phyloP scores from a whole-genome alignment of 495 filamentous ascomycete species.

The Hypoxylon fuscum region DNA sequence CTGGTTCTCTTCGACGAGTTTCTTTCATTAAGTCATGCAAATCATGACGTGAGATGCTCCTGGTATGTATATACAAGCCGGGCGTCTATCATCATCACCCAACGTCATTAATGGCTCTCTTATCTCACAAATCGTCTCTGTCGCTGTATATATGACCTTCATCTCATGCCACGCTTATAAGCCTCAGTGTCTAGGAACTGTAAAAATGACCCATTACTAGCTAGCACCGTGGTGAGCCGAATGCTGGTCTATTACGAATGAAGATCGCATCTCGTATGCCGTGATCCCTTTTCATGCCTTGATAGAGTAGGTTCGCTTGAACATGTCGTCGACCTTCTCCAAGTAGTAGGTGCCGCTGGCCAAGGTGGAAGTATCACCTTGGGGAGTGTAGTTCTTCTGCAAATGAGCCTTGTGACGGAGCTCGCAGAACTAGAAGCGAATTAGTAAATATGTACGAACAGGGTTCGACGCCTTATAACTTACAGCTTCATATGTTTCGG shows the following conservation, averaged over 20 bases:
- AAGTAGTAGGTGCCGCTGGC: conserved; percentile 87
- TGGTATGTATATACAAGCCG: conserved; percentile 47
- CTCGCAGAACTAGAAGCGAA: conserved; percentile 76
- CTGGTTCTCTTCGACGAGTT: no score
- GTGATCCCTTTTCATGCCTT: conserved; percentile 71
- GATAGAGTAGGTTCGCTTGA: conserved; percentile 85
- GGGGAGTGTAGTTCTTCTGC: conserved; percentile 86
- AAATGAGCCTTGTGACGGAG: conserved; percentile 94
- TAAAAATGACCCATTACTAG: conserved; percentile 15
- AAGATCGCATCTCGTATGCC: conserved; percentile 28
- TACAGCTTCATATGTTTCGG: conserved; percentile 88
- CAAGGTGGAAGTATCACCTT: conserved; percentile 81
- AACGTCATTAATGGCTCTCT: conserved; percentile 35
- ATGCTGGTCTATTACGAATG: conserved; percentile 34
- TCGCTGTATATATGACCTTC: conserved; percentile 37
- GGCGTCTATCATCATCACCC: conserved; percentile 20
- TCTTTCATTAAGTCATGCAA: conserved; percentile 36
- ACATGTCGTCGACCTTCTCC: conserved; percentile 91
- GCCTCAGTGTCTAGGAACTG: conserved; percentile 18
- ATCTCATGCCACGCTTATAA: conserved; percentile 16
- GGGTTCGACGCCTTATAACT: conserved; percentile 38
- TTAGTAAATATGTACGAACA: conserved; percentile 23
- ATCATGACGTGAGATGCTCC: conserved; percentile 23
- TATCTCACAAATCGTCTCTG: conserved; percentile 26
- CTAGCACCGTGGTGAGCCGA: conserved; percentile 18